Conservation (phyloP, 2,329 filamentous ascomycete genomes). For the Simplicillium aogashimaense region DNA sequence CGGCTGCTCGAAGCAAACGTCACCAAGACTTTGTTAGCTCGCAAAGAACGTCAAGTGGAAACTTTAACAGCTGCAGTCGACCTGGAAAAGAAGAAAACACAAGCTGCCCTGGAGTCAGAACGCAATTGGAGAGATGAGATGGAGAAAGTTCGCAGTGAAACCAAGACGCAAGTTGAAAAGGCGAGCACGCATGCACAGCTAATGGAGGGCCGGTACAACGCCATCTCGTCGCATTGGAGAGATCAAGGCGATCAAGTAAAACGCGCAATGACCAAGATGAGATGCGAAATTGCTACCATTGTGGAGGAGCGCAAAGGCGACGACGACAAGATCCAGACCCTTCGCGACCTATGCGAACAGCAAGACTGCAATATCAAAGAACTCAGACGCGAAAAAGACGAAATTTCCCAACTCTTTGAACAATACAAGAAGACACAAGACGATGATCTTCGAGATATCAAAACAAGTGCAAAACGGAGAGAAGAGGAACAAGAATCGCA, state of each 20-base stretch:
- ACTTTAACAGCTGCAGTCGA: conserved; percentile 55
- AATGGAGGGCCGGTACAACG: conserved; percentile 61
- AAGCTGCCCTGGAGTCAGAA: conserved; percentile 50
- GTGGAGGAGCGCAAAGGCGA: conserved; percentile 47
- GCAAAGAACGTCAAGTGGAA: conserved; percentile 67
- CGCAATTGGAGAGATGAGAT: conserved; percentile 52
- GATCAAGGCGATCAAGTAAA: conserved; percentile 55
- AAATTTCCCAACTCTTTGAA: conserved; percentile 50
- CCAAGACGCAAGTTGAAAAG: conserved; percentile 54
- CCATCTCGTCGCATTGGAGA: conserved; percentile 56
- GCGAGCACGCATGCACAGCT: conserved; percentile 55
- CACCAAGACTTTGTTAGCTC: conserved; percentile 58
- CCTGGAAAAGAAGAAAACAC: conserved; percentile 51
- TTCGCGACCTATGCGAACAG: conserved; percentile 63
- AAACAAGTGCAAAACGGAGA: conserved; percentile 42
- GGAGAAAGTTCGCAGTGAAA: conserved; percentile 49
- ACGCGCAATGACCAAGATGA: conserved; percentile 36
- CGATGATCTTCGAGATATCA: conserved; percentile 47
- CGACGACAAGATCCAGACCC: conserved; percentile 51
- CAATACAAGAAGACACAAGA: conserved; percentile 57
- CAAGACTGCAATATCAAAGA: conserved; percentile 59
- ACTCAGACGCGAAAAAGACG: conserved; percentile 49
- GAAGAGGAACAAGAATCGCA: conserved; percentile 52
- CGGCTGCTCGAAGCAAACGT: conserved; percentile 60
- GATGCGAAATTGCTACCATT: conserved; percentile 43